Evolutionary conservation across 192 early-diverging fungal genomes (phyloP), one percentile per base, ranked within the genome.

Genomic region (Coemansia sp.): DNA sequence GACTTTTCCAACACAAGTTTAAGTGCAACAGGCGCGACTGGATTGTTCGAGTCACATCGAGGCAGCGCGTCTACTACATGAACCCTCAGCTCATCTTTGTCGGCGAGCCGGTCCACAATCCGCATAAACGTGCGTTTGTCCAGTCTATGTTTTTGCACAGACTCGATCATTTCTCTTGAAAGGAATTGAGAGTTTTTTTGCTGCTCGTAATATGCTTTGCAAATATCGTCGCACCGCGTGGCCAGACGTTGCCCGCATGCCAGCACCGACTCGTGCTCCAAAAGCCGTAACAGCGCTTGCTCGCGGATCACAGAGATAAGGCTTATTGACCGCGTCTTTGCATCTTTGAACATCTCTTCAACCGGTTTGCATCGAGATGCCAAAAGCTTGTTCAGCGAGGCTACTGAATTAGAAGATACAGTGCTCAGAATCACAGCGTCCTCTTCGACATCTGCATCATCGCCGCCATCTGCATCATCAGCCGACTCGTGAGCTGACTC

Each of bases 91-190:
- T 11, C 22, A 3, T 22, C 51, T 24, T 24, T 10, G 23, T 53
- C 24, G 12, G 58, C 61, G 54, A 81, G 49, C 18, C 41, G 58
- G 4, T 51, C 37, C 18, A 81, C 18, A 1, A 59, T 52, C 3
- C 72, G 61, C 29, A 66, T 4, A 13, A 74, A 53, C 12, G 78
- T 81, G 20, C 61, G 61, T 49, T 74, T 74, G 63, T 81, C 78
- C 49, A 75, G 23, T 12, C 1, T 37, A 39, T 68, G 39, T 13
- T 56, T 57, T 18, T 32, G 54, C 14, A 43, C 51, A 3, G 65
- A 20, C 19, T 32, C 52, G 2, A 64, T 37, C 4, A 68, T 55
- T 1, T 64, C 20, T 24, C 39, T 18, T 5, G 67, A 51, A 22
- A 71, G n/a, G 32, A 29, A 55, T 3, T 43, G 11, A 3, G 59